Evolutionary conservation across 148 eudicot genomes (phyloP).

Genomic region (Agrostemma githago): DNA sequence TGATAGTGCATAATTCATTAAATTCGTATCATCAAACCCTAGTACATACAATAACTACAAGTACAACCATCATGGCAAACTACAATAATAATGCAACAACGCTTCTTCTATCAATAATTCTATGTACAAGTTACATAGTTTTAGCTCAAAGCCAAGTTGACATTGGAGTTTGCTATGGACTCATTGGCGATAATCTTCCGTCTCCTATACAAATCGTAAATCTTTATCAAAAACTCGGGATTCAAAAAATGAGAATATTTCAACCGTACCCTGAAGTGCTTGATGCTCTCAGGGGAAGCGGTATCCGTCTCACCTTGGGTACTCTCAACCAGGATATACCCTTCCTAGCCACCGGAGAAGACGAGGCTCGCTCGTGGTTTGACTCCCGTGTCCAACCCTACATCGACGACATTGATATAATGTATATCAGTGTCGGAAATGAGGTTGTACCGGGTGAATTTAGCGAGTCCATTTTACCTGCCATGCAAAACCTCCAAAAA

Average conservation of each 20-base stretch:
- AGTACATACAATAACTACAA: not conserved
- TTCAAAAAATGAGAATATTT: slow-evolving; percentile 41
- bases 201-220: slow-evolving; percentile 31
- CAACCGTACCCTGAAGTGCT: slow-evolving; percentile 46
- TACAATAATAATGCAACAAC: slow-evolving; percentile 5
- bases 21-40: not conserved
- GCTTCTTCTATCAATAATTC: slow-evolving; percentile 15
- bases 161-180: slow-evolving; percentile 49
- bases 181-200: slow-evolving; percentile 46
- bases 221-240: slow-evolving; percentile 27
- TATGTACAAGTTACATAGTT: slow-evolving; percentile 9
- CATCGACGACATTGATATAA: slow-evolving; percentile 23
- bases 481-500: slow-evolving; percentile 49
- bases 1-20: not conserved
- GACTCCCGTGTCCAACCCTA: slow-evolving; percentile 34
- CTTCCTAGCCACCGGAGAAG: slow-evolving; percentile 27
- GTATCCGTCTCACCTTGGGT: slow-evolving; percentile 42
- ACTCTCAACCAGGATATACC: slow-evolving; percentile 33
- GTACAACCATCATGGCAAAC: slow-evolving; percentile 17
- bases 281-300: slow-evolving; percentile 44
- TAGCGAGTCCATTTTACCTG: slow-evolving; percentile 31
- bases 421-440: slow-evolving; percentile 50
- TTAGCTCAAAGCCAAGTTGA: not conserved
- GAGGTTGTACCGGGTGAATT: slow-evolving; percentile 46
- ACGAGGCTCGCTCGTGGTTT: slow-evolving; percentile 36